Conservation (phyloP, 768 basidiomycete genomes). For the Hydnum rufescens region DNA sequence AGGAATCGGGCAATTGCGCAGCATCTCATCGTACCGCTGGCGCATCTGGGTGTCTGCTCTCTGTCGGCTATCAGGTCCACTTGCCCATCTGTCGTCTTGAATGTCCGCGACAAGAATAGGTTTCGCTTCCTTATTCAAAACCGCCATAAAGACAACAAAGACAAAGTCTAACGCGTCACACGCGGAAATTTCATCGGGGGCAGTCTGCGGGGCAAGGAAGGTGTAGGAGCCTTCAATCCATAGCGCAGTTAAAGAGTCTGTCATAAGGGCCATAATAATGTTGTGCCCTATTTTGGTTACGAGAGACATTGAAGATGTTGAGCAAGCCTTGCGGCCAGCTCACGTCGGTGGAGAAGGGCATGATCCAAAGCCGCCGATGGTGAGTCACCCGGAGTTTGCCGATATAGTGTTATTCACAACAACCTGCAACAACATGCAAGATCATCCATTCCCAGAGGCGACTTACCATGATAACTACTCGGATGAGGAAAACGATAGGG, state of each 20-base stretch:
- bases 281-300: constrained; percentile 15
- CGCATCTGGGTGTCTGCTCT: constrained; percentile 20
- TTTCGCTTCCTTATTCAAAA: constrained; percentile 16
- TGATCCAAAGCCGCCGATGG: background rate
- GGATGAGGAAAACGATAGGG: constrained; percentile 12
- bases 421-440: background rate
- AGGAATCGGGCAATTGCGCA: constrained; percentile 17
- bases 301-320: constrained; percentile 17
- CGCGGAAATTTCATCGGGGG: constrained; percentile 12
- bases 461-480: constrained; percentile 8
- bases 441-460: constrained; percentile 1
- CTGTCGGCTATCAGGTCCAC: constrained; percentile 15
- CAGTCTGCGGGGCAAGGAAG: constrained; percentile 19
- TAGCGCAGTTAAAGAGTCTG: constrained; percentile 22
- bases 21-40: constrained; percentile 16
- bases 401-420: background rate
- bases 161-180: constrained; percentile 13
- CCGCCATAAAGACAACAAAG: constrained; percentile 17
- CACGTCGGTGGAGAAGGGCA: constrained; percentile 13
- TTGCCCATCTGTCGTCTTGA: constrained; percentile 18
- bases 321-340: constrained; percentile 18
- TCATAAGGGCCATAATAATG: constrained; percentile 23
- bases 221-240: constrained; percentile 14
- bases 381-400: background rate
- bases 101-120: constrained; percentile 20